phyloP scores from a whole-genome alignment of 768 basidiomycete genomes.

The Auricularia heimuer region DNA sequence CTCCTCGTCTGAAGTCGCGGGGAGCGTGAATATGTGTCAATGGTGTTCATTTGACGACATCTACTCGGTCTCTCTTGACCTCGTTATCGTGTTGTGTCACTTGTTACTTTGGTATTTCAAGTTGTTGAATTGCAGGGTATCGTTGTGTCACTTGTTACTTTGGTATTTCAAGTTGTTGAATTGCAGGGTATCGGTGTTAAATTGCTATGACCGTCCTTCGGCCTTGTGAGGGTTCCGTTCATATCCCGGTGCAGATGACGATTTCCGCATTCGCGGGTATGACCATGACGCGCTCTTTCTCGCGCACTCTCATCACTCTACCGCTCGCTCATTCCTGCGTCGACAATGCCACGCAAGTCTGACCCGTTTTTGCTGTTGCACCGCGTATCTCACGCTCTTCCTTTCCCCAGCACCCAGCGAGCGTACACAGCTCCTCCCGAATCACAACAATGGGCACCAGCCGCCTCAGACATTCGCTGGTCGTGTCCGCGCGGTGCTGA shows the following conservation, averaged over 20 bases:
- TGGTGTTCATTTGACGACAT: too few relatives aligned
- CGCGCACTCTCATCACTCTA: conserved; percentile 1
- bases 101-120: too few relatives aligned
- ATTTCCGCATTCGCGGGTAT: not conserved
- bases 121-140: not conserved
- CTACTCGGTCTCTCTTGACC: too few relatives aligned
- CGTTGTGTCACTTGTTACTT: not conserved
- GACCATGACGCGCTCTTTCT: conserved; percentile 5
- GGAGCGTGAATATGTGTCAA: too few relatives aligned
- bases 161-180: not conserved
- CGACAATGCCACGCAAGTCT: not conserved
- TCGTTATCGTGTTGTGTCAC: too few relatives aligned
- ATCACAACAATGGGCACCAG: conserved; percentile 21
- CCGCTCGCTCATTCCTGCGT: conserved; percentile 4
- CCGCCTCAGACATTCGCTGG: conserved; percentile 20
- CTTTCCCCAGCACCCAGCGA: conserved; percentile 24
- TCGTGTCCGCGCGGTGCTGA: conserved; percentile 21
- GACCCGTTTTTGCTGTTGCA: not conserved
- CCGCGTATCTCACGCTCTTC: not conserved
- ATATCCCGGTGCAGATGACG: not conserved
- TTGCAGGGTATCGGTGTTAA: not conserved
- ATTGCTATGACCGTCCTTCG: not conserved
- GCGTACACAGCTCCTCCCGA: conserved; percentile 39
- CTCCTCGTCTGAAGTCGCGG: not conserved
- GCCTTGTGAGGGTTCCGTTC: not conserved